These are phyloP conservation scores for Botrytis fabae DNA, from an alignment of 2,329 filamentous ascomycete species.

Conservation along the genomic window DNA sequence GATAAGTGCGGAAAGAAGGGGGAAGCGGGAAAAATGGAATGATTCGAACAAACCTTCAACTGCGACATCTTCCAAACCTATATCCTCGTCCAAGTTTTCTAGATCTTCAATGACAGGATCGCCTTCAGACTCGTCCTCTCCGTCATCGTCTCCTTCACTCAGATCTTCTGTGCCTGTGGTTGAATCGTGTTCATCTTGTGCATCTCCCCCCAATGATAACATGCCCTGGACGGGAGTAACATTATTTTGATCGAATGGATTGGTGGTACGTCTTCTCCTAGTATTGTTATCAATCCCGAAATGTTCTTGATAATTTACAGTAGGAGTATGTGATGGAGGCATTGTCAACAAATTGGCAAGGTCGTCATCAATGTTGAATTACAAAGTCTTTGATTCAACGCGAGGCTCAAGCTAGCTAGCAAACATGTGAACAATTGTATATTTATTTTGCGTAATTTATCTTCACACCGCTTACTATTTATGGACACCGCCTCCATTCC, in stretches of 20 bases:
- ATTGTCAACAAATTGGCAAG: background rate
- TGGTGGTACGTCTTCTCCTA: slow-evolving; percentile 11
- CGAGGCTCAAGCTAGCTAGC: background rate
- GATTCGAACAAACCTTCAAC: slow-evolving; percentile 20
- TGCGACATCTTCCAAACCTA: slow-evolving; percentile 23
- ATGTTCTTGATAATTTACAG: slow-evolving; percentile 19
- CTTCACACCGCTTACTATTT: slow-evolving; percentile 3
- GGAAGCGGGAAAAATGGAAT: background rate
- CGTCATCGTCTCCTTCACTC: background rate
- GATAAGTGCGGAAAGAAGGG: background rate
- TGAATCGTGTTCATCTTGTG: background rate
- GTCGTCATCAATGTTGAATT: background rate
- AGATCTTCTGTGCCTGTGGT: slow-evolving; percentile 5
- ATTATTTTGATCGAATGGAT: slow-evolving; percentile 6
- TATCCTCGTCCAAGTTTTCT: slow-evolving; percentile 19
- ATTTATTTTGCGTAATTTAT: slow-evolving; percentile 4
- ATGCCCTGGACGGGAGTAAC: background rate
- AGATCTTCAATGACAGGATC: background rate
- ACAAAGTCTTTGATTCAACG: background rate
- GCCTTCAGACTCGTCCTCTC: slow-evolving; percentile 26
- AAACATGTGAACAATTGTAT: background rate
- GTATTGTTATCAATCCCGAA: slow-evolving; percentile 6
- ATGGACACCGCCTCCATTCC: background rate
- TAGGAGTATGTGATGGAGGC: slow-evolving; percentile 9
- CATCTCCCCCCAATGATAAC: background rate